Evolutionary conservation across 306 rosid species (phyloP).

Genomic region (Crotalaria pallida): DNA sequence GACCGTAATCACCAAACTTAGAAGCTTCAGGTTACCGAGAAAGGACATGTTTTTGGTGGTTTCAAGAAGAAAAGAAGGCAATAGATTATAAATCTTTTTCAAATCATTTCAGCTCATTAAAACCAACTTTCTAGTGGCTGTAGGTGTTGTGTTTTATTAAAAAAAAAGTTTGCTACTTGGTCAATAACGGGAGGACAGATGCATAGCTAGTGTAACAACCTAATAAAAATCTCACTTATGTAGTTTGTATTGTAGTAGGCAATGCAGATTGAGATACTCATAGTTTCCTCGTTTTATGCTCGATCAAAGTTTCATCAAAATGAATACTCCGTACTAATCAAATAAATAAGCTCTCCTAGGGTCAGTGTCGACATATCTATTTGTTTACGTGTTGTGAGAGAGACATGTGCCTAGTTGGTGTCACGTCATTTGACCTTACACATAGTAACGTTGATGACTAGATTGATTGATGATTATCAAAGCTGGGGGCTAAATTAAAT

Average conservation of each 20-base stretch:
- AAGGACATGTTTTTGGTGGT: not conserved
- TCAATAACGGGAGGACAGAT: no score
- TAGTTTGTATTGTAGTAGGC: constrained; percentile 22
- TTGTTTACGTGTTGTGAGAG: no score
- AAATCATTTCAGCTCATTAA: not conserved
- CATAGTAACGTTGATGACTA: no score
- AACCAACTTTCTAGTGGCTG: not conserved
- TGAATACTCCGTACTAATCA: no score
- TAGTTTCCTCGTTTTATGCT: constrained; percentile 48
- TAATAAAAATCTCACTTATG: constrained; percentile 41
- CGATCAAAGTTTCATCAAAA: constrained; percentile 11
- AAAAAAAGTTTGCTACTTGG: not conserved
- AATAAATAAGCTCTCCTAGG: no score
- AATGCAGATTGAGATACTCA: constrained; percentile 44
- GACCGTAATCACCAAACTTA: not conserved
- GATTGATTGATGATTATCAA: no score
- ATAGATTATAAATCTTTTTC: not conserved
- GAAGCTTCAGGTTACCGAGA: not conserved
- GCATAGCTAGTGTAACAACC: constrained; percentile 19
- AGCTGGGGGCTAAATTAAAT: no score
- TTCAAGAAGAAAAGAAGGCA: not conserved
- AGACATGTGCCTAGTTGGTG: no score
- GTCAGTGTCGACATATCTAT: no score
- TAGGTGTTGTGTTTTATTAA: no score
- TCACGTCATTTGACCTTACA: no score